A percentile compares a stretch with the other conserved stretches of the same genome.
Conservation (phyloP, 2,329 filamentous ascomycete species). For the Colletotrichum spaethianum region DNA sequence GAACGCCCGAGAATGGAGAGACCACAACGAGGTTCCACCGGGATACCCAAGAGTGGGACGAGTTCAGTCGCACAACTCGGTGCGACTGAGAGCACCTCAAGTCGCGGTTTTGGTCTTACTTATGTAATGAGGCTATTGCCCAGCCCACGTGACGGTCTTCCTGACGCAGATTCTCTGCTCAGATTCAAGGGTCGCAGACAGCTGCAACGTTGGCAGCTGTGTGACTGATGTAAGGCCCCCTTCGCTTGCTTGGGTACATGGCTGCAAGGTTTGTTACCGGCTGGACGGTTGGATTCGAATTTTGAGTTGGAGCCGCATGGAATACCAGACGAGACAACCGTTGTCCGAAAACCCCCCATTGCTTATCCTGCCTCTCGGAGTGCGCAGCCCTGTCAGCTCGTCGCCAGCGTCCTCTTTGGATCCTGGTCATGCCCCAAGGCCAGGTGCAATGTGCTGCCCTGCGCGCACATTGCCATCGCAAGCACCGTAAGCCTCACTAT, state of each 20-base stretch:
- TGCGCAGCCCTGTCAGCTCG: not conserved
- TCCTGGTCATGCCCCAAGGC: not conserved
- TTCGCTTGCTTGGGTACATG: no score
- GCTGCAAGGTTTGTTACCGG: not conserved
- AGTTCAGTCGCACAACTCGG: no score
- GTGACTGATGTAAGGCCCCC: no score
- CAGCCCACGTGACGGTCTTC: not conserved
- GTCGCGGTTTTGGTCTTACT: not conserved
- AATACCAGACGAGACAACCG: not conserved
- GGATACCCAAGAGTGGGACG: no score
- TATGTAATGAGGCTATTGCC: not conserved
- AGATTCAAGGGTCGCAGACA: not conserved
- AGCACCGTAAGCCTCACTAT: not conserved
- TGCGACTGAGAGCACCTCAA: not conserved
- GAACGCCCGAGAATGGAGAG: no score
- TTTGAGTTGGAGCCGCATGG: not conserved
- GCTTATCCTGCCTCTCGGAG: not conserved
- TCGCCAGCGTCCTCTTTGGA: not conserved
- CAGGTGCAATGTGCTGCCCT: not conserved
- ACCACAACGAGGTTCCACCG: no score
- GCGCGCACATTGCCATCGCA: not conserved
- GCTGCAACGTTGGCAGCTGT: not conserved
- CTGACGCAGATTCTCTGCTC: not conserved
- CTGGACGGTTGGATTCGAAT: not conserved
- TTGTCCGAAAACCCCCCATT: not conserved